Base-by-base conservation (phyloP, 306 rosid genomes). In the Comarum palustre region DNA sequence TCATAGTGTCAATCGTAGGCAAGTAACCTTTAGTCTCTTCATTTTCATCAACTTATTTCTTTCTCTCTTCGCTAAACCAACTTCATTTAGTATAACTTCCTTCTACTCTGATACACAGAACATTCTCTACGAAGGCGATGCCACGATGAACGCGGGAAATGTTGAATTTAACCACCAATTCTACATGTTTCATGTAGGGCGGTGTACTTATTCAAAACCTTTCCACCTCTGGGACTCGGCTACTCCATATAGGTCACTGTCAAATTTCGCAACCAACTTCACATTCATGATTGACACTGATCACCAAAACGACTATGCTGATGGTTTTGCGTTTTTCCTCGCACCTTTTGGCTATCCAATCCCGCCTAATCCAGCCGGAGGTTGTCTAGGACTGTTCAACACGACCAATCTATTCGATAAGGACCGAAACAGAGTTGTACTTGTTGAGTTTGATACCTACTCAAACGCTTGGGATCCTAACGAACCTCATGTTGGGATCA, bases 391-490 rank as follows among this genome's bases (percentile, higher is more conserved):
- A 39, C 50, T 74, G 19, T 42, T 79, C 59, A 57, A 27, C 10
- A 10, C 9, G 34, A 70, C 73, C 65, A 16, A 38, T 31, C 36
- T 11, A 13, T 59, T 45, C 31, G 38, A 46, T 6, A 52, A 2
- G 29, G 32, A 79, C 29, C 36, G 22, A 31, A 69, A 79, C 59
- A 55, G 15, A 5, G 64, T 74, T 19, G 75, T 84, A 16, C 61
- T 67, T 0, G 77, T 84, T 39, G 78, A 74, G 75, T 84, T 84
- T 13, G 82, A 84, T 27, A 77, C 64, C 31, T 71, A 5, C 15
- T 34, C 32, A 8, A 3, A 52, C 24, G 1, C 0, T 2, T 52
- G 55, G 69, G 83, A 79, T 24, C 81, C 64, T 11, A 12, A 29
- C 8, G 36, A 15, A 46, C 34, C 55, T 14, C 82, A 65, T 9